Percentiles rank a stretch among this genome's conserved stretches.
phyloP scores from a whole-genome alignment of 2,329 filamentous ascomycete genomes.

The Sclerotinia spermophila region DNA sequence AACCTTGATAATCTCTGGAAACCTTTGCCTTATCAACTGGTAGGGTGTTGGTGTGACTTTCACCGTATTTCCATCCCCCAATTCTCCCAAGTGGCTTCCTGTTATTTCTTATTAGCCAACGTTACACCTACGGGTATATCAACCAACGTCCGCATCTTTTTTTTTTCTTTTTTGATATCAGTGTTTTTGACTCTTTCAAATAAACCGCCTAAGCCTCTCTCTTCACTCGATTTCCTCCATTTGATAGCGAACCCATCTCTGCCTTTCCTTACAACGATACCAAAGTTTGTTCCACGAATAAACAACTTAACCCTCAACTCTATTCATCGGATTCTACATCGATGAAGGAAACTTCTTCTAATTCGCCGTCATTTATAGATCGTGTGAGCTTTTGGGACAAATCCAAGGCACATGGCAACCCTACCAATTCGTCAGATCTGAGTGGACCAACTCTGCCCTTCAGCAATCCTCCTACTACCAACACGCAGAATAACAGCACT shows the following conservation, averaged over 20 bases:
- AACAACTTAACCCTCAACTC: background rate
- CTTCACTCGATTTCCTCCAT: background rate
- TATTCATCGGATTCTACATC: slow-evolving; percentile 38
- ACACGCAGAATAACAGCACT: slow-evolving; percentile 27
- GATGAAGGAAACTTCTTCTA: slow-evolving; percentile 60
- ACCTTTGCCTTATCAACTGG: background rate
- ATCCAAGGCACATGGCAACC: slow-evolving; percentile 52
- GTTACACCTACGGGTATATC: slow-evolving; percentile 2
- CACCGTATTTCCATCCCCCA: background rate
- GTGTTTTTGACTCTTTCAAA: background rate
- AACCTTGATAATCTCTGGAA: background rate
- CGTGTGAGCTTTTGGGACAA: slow-evolving; percentile 54
- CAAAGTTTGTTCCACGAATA: background rate
- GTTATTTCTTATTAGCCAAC: background rate
- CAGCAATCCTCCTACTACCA: slow-evolving; percentile 35
- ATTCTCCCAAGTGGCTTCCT: background rate
- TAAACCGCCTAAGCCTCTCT: background rate
- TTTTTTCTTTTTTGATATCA: background rate
- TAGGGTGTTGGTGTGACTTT: background rate
- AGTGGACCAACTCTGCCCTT: slow-evolving; percentile 40
- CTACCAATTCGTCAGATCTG: slow-evolving; percentile 40
- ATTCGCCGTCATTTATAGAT: slow-evolving; percentile 50
- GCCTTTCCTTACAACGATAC: background rate
- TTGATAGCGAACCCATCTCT: background rate
- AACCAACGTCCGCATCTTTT: background rate